phyloP scores from a whole-genome alignment of 805 yeast genomes.

The Ogataea neopini region DNA sequence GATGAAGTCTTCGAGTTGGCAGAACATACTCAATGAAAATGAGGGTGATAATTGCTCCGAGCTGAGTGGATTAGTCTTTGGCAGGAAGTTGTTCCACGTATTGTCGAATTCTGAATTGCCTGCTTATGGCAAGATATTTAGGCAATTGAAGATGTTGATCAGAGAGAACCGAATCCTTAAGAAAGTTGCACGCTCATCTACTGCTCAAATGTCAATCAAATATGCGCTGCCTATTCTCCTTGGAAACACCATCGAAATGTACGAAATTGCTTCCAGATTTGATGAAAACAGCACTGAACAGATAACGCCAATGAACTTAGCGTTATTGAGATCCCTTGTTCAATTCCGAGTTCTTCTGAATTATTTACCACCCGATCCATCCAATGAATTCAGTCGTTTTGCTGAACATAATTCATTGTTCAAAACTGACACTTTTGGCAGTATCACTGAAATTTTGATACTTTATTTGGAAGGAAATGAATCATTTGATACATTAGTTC shows the following conservation, averaged over 20 bases:
- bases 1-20: constrained; percentile 20
- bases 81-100: constrained; percentile 28
- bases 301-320: constrained; percentile 24
- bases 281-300: constrained; percentile 24
- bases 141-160: constrained; percentile 24
- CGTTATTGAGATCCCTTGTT: constrained; percentile 43
- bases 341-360: constrained; percentile 40
- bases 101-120: constrained; percentile 24
- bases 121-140: constrained; percentile 21
- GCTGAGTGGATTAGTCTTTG: constrained; percentile 31
- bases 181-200: constrained; percentile 14
- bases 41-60: constrained; percentile 33
- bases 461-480: constrained; percentile 47
- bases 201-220: constrained; percentile 15
- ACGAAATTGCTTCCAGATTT: constrained; percentile 60
- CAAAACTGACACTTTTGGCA: constrained; percentile 34
- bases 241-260: constrained; percentile 54
- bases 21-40: constrained; percentile 28
- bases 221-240: constrained; percentile 31
- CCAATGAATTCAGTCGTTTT: constrained; percentile 13
- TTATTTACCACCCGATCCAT: constrained; percentile 20
- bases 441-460: constrained; percentile 41
- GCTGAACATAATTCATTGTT: constrained; percentile 30
- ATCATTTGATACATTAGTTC: constrained; percentile 40
- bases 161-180: constrained; percentile 19